Evolutionary conservation across 2,329 filamentous ascomycete genomes (phyloP), one percentile per base, ranked within the genome.

Genomic region (Chalaropsis ovoidea): DNA sequence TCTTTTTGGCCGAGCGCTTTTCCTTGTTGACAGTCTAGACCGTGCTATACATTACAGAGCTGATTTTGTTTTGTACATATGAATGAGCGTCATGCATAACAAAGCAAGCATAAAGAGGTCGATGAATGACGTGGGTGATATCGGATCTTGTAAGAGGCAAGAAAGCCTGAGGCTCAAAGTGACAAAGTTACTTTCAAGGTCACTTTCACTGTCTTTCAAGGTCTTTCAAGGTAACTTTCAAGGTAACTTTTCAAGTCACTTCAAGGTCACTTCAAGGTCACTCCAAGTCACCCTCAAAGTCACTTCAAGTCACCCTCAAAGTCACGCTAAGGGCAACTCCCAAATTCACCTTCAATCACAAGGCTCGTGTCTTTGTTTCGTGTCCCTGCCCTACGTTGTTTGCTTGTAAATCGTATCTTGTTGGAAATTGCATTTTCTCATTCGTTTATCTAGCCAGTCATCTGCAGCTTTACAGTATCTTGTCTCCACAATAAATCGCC

Each of bases 381-480:
- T 47, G 41, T 35, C 3, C 60, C 31, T 41, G 8, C 41, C 27
- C 19, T 45, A 52, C 15, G 0, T 24, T 17, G 17, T 17, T 45
- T 45, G 42, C n/a, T 42, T 45, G 31, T 17, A 27, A 45, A 24
- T 61, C 19, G 22, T n/a, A 45, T 27, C 60, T 47, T 45, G n/a
- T n/a, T n/a, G 17, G 60, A 47, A 62, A 62, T n/a, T 45, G 13
- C 27, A 13, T 35, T 17, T 58, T 19, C 15, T 47, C 17, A 4
- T 35, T 58, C 27, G 54, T 58, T 58, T 39, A 39, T 58, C 54
- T 58, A 8, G 27, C 54, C 54, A 58, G 27, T 58, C 24, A 35
- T n/a, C 52, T 31, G 13, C 52, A 17, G 22, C 27, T 8, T 13
- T 35, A n/a, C 8, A 47, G 1, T 19, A 35, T 35, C 54, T n/a